Conservation (phyloP, 2,329 filamentous ascomycete species). For the Lasiodiplodia sp. region DNA sequence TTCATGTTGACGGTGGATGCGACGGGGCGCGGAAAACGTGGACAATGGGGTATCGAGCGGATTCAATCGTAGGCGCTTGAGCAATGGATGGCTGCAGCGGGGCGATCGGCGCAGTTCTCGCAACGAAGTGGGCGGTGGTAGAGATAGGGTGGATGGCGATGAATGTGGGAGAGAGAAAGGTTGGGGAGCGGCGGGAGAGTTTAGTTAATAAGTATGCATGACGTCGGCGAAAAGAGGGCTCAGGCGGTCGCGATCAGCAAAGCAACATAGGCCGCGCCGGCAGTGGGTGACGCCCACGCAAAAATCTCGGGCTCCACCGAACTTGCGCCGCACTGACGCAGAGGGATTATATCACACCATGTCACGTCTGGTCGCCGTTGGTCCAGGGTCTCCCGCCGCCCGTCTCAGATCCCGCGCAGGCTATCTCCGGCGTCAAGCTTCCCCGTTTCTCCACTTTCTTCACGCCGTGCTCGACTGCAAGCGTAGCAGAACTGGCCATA, state of each 20-base stretch:
- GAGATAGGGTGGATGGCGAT: not conserved
- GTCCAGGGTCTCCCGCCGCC: conserved; percentile 10
- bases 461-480: not conserved
- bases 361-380: conserved; percentile 5
- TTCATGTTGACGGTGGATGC: conserved; percentile 72
- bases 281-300: conserved; percentile 8
- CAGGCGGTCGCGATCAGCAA: not conserved
- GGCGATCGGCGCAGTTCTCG: not conserved
- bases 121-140: not conserved
- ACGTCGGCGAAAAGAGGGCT: conserved; percentile 18
- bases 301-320: conserved; percentile 11
- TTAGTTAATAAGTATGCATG: conserved; percentile 18
- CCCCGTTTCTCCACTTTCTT: conserved; percentile 18
- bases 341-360: conserved; percentile 17
- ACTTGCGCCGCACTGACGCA: not conserved
- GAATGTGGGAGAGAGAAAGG: not conserved
- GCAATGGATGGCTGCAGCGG: not conserved
- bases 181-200: not conserved
- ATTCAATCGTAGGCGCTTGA: not conserved
- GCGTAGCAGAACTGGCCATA: not conserved
- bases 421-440: conserved; percentile 14
- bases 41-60: not conserved
- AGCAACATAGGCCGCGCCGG: not conserved
- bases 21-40: not conserved
- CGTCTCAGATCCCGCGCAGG: conserved; percentile 24